Percentiles rank a stretch among this genome's conserved stretches.
These are phyloP conservation scores for Penicillium manginii DNA, from an alignment of 495 filamentous ascomycete genomes.

Conservation along the genomic window DNA sequence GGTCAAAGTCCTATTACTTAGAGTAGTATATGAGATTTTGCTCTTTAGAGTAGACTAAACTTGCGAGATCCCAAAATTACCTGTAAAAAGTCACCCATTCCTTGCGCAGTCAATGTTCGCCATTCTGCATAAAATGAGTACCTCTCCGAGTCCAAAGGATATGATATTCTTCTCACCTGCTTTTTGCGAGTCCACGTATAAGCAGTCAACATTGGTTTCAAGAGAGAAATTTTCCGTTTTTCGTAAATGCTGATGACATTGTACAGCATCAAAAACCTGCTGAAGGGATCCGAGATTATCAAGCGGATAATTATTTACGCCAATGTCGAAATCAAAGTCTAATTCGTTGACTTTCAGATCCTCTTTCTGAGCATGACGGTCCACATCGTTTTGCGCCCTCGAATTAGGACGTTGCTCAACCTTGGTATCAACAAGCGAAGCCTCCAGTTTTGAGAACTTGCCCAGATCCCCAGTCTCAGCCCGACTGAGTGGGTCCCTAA, in stretches of 20 bases:
- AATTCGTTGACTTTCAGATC: constrained; percentile 17
- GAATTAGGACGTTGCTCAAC: constrained; percentile 18
- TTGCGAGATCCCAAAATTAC: neutral
- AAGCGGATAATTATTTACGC: constrained; percentile 7
- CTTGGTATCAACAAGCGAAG: constrained; percentile 10
- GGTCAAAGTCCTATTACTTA: neutral
- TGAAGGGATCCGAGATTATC: constrained; percentile 16
- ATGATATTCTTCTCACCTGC: constrained; percentile 6
- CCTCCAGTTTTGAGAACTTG: constrained; percentile 15
- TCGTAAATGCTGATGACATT: constrained; percentile 12
- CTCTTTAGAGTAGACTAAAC: too few relatives aligned
- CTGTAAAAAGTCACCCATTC: neutral
- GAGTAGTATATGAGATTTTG: neutral
- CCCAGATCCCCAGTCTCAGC: constrained; percentile 15
- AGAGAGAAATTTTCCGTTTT: constrained; percentile 12
- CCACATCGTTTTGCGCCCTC: constrained; percentile 12
- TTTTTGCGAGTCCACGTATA: constrained; percentile 3
- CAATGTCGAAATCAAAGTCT: constrained; percentile 14
- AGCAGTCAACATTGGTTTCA: constrained; percentile 9
- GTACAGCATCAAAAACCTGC: constrained; percentile 19
- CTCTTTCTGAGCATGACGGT: constrained; percentile 9
- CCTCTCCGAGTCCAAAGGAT: too few relatives aligned
- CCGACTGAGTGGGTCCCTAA: constrained; percentile 9
- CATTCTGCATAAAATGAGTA: constrained; percentile 1
- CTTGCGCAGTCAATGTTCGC: neutral